Evolutionary conservation across 2,329 filamentous ascomycete genomes (phyloP).

Genomic region (Diplodia mutila): DNA sequence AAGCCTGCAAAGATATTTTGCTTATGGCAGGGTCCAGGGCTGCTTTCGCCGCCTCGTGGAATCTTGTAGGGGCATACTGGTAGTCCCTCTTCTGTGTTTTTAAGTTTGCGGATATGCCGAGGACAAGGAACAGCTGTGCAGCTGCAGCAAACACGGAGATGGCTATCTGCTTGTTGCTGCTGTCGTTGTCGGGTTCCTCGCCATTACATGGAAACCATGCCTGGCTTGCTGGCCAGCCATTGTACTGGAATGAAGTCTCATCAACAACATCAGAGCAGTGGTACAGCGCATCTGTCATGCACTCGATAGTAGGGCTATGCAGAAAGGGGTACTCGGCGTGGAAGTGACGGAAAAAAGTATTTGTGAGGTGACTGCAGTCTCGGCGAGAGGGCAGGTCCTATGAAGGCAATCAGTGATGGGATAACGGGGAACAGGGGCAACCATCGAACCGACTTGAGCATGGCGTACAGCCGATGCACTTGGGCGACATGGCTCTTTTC

Average conservation of each 20-base stretch:
- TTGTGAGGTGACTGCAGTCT: conserved; percentile 33
- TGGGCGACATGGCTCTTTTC: not conserved
- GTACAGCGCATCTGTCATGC: conserved; percentile 35
- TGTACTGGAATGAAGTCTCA: conserved; percentile 29
- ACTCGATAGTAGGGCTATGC: conserved; percentile 34
- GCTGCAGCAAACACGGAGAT: conserved; percentile 33
- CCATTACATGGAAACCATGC: conserved; percentile 36
- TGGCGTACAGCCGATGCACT: not conserved
- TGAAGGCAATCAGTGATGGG: not conserved
- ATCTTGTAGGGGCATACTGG: conserved; percentile 41
- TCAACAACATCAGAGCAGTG: conserved; percentile 29
- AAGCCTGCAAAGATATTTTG: conserved; percentile 24
- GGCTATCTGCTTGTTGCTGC: conserved; percentile 1
- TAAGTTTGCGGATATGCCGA: conserved; percentile 43
- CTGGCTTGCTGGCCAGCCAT: conserved; percentile 34
- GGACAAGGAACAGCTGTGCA: conserved; percentile 43
- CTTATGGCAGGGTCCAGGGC: not conserved
- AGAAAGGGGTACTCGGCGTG: conserved; percentile 40
- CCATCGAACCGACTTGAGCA: conserved; percentile 21
- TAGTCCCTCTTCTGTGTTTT: conserved; percentile 41
- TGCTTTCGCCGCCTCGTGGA: conserved; percentile 39
- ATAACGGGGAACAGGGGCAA: not conserved
- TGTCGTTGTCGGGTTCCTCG: conserved; percentile 18
- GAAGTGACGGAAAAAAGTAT: conserved; percentile 36
- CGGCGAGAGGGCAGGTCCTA: conserved; percentile 34